Percentiles rank a stretch among this genome's conserved stretches.
Evolutionary conservation across 1,139 yeast species (phyloP).

Genomic region (Yamadazyma diospyri): DNA sequence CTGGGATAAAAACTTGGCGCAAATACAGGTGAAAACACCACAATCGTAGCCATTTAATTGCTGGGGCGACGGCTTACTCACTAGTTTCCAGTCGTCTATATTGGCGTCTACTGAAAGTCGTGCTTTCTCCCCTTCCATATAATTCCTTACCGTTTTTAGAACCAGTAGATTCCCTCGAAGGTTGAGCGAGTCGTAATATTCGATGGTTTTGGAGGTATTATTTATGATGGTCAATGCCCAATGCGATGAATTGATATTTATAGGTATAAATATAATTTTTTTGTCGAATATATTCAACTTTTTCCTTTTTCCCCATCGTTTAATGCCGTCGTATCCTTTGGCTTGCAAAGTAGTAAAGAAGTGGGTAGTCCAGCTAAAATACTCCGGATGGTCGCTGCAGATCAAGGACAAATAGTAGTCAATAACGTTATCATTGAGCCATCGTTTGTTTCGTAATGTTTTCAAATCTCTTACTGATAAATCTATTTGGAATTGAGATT

Average conservation of each 20-base stretch:
- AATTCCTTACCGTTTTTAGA: slow-evolving; percentile 51
- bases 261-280: slow-evolving; percentile 73
- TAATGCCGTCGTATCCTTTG: slow-evolving; percentile 79
- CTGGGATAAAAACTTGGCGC: slow-evolving; percentile 60
- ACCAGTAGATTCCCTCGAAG: slow-evolving; percentile 44
- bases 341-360: slow-evolving; percentile 69
- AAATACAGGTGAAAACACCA: slow-evolving; percentile 89
- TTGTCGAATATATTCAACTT: slow-evolving; percentile 64
- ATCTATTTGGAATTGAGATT: slow-evolving; percentile 47
- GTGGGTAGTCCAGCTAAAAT: slow-evolving; percentile 82
- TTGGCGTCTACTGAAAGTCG: slow-evolving; percentile 35
- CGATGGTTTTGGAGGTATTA: slow-evolving; percentile 52
- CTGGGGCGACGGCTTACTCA: slow-evolving; percentile 60
- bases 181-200: slow-evolving; percentile 73
- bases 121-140: slow-evolving; percentile 56
- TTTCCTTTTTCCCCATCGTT: slow-evolving; percentile 86
- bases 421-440: slow-evolving; percentile 91
- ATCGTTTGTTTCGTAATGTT: slow-evolving; percentile 65
- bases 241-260: slow-evolving; percentile 77
- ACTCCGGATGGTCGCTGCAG: slow-evolving; percentile 33
- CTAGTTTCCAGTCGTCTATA: slow-evolving; percentile 28
- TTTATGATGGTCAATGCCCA: slow-evolving; percentile 91
- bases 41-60: slow-evolving; percentile 93
- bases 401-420: slow-evolving; percentile 74
- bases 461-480: slow-evolving; percentile 63